Conservation (phyloP, 345 rosid genomes). For the Populus deltoides region DNA sequence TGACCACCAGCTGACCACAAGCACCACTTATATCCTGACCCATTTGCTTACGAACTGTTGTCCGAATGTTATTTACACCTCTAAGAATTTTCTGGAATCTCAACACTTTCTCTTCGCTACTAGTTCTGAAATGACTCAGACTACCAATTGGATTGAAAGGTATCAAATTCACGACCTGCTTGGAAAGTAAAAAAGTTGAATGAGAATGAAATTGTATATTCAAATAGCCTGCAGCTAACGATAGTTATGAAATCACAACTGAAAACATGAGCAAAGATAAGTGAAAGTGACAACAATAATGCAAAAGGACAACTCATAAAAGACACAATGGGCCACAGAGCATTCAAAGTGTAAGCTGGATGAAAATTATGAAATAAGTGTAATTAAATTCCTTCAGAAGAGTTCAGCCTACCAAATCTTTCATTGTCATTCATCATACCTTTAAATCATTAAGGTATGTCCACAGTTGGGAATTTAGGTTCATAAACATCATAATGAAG, state of each 20-base stretch:
- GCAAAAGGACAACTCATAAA: background rate
- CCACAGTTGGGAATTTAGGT: too few relatives aligned
- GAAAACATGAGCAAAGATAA: too few relatives aligned
- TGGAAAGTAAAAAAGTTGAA: constrained; percentile 14
- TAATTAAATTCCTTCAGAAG: background rate
- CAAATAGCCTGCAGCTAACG: background rate
- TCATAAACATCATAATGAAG: too few relatives aligned
- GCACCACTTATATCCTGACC: constrained; percentile 94
- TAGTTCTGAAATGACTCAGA: constrained; percentile 62
- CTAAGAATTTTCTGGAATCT: constrained; percentile 81
- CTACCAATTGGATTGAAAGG: constrained; percentile 88
- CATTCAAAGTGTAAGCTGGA: too few relatives aligned
- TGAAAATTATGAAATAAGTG: too few relatives aligned
- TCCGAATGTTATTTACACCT: constrained; percentile 65
- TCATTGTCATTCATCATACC: too few relatives aligned
- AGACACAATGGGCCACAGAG: background rate
- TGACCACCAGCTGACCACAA: constrained; percentile 90
- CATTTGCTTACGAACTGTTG: constrained; percentile 85
- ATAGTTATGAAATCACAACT: background rate
- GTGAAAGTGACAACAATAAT: too few relatives aligned
- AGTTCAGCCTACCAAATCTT: too few relatives aligned
- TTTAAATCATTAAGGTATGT: too few relatives aligned
- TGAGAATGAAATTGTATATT: background rate
- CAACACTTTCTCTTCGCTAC: constrained; percentile 51
- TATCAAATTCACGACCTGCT: constrained; percentile 88